phyloP scores from a whole-genome alignment of 441 rosid genomes.

The Syzygium malaccense region DNA sequence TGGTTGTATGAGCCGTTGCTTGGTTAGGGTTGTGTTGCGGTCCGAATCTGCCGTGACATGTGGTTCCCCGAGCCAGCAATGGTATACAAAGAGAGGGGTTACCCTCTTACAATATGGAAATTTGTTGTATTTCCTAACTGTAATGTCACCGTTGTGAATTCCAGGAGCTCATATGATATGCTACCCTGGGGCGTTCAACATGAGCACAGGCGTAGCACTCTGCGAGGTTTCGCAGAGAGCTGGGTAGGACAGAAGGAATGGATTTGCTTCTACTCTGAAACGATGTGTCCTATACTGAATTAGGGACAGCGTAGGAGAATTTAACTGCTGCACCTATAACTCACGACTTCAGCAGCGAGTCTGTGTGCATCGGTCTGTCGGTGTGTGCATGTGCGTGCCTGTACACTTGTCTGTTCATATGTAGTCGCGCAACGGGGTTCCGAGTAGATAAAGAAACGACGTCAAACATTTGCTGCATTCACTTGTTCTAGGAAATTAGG shows the following conservation, averaged over 20 bases:
- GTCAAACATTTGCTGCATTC: background rate
- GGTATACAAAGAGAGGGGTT: background rate
- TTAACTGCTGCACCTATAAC: background rate
- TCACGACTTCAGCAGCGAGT: background rate
- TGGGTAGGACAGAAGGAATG: conserved; percentile 8
- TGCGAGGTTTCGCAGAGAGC: conserved; percentile 19
- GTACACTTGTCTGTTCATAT: background rate
- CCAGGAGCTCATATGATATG: conserved; percentile 10
- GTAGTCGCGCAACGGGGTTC: background rate
- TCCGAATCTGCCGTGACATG: background rate
- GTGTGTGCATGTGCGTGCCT: background rate
- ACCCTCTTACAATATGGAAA: background rate
- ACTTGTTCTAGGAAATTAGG: background rate
- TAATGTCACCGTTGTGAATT: background rate
- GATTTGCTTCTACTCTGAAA: background rate
- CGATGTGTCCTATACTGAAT: background rate
- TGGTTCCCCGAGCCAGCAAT: background rate
- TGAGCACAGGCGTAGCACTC: conserved; percentile 8
- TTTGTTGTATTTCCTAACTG: background rate
- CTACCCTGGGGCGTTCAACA: conserved; percentile 29
- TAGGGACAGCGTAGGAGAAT: background rate
- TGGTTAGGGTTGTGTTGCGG: background rate
- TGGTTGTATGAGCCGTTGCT: background rate
- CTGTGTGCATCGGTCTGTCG: background rate
- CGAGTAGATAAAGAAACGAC: background rate